Evolutionary conservation across 352 stramenopile species (phyloP).

Genomic region (Blastocystis hominis): DNA sequence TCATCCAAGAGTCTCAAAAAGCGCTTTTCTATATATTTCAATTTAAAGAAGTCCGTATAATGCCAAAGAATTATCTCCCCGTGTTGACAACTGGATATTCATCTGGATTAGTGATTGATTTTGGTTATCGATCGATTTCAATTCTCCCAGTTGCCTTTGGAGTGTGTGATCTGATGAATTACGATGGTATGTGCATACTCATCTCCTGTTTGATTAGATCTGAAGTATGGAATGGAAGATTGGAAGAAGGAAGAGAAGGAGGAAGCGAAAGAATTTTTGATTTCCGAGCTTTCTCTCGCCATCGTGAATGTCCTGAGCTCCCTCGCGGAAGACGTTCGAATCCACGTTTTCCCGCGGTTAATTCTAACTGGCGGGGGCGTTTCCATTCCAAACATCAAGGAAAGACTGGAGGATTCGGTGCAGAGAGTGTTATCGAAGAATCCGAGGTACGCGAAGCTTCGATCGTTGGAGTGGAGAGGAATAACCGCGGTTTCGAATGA

Average conservation of each 20-base stretch:
- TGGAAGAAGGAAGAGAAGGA: not conserved
- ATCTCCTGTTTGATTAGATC: not conserved
- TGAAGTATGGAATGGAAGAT: not conserved
- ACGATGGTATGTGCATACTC: not conserved
- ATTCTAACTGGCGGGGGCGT: not conserved
- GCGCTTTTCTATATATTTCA: not conserved
- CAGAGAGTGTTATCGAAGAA: not conserved
- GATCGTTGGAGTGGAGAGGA: not conserved
- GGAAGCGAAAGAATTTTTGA: not conserved
- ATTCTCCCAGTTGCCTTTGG: not conserved
- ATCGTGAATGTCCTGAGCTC: not conserved
- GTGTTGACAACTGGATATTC: not conserved
- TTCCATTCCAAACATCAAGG: not conserved
- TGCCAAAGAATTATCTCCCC: not conserved
- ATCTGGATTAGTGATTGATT: conserved; percentile 1
- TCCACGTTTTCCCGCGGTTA: not conserved
- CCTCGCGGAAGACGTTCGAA: not conserved
- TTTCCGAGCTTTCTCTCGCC: not conserved
- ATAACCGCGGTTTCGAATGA: not conserved
- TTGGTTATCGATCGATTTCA: not conserved
- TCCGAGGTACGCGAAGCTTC: not conserved
- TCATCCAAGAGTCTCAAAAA: not conserved
- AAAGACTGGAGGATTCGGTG: not conserved
- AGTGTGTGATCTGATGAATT: not conserved
- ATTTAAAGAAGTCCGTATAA: not conserved